A percentile compares a stretch with the other conserved stretches of the same genome.
phyloP scores from a whole-genome alignment of 2,329 filamentous ascomycete genomes.

The Diaporthe batatas region DNA sequence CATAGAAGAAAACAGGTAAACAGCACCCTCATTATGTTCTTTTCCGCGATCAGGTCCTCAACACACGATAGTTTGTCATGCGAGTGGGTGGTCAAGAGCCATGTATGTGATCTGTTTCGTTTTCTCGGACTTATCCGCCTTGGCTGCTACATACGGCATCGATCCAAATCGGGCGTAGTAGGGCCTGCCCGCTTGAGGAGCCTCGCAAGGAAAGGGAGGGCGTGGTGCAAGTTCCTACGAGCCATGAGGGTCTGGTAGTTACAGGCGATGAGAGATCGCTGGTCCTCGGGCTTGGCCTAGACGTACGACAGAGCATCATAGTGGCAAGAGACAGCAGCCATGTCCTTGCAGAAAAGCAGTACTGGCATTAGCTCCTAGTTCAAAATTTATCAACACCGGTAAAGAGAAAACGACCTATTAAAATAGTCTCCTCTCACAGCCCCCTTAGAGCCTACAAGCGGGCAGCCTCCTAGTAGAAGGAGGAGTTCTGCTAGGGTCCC shows the following conservation, averaged over 20 bases:
- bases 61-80: constrained; percentile 1
- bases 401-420: too few species aligned
- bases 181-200: not conserved
- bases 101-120: not conserved
- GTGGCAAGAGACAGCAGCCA: not conserved
- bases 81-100: not conserved
- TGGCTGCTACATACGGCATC: constrained; percentile 23
- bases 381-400: too few species aligned
- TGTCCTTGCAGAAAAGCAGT: too few species aligned
- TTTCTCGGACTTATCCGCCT: not conserved
- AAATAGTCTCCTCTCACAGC: too few species aligned
- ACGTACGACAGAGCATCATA: not conserved
- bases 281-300: not conserved
- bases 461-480: too few species aligned
- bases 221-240: not conserved
- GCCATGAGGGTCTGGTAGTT: not conserved
- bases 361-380: too few species aligned
- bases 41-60: not conserved
- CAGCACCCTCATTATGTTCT: not conserved
- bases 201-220: not conserved
- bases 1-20: not conserved
- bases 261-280: not conserved
- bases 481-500: too few species aligned
- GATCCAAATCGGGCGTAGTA: constrained; percentile 1
- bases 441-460: too few species aligned